These are phyloP conservation scores for Globisporangium lucens DNA, from an alignment of 352 stramenopile genomes.

Conservation along the genomic window DNA sequence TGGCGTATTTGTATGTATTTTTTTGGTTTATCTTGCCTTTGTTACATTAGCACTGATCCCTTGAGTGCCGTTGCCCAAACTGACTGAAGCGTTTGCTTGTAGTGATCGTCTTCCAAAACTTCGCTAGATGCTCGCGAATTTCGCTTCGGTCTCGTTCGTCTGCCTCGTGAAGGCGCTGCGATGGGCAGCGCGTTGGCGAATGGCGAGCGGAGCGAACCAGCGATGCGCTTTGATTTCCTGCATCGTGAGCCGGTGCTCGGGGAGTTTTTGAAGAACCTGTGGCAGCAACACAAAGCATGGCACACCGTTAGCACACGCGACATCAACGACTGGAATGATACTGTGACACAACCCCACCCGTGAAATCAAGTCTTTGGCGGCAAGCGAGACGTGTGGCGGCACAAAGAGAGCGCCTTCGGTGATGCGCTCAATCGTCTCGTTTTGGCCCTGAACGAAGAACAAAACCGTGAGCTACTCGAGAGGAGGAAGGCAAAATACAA, in stretches of 20 bases:
- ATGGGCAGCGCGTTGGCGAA: constrained; percentile 40
- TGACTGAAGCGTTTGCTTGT: background rate
- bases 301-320: background rate
- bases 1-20: background rate
- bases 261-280: constrained; percentile 77
- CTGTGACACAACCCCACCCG: constrained; percentile 28
- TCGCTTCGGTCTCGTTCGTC: background rate
- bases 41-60: background rate
- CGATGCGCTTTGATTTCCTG: constrained; percentile 72
- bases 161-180: constrained; percentile 20
- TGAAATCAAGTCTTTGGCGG: constrained; percentile 71
- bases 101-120: background rate
- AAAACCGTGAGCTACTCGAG: background rate
- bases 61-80: background rate
- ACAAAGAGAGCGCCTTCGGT: constrained; percentile 72
- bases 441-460: constrained; percentile 74
- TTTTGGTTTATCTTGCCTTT: constrained; percentile 2
- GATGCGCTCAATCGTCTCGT: constrained; percentile 96
- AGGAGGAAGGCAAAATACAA: background rate
- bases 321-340: background rate
- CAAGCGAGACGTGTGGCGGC: constrained; percentile 63
- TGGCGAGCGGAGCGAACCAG: constrained; percentile 63
- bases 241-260: constrained; percentile 52
- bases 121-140: constrained; percentile 3
- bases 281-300: background rate